phyloP scores from a whole-genome alignment of 805 yeast species.

The Nematodospora valgi region DNA sequence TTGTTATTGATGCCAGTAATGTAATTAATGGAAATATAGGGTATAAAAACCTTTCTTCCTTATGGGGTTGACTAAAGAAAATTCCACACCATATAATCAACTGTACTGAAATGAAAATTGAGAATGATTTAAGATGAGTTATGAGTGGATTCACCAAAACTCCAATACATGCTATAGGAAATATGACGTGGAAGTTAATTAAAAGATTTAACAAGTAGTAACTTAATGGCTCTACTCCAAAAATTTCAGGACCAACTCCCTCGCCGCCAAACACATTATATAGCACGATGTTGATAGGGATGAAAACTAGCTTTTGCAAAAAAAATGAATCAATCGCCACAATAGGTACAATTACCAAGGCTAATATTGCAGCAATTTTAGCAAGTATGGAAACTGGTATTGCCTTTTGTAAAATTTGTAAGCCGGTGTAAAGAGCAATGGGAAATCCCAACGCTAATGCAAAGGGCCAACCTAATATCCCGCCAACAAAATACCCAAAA shows the following conservation, averaged over 20 bases:
- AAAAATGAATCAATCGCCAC: constrained; percentile 54
- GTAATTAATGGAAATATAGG: constrained; percentile 75
- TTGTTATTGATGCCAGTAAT: constrained; percentile 56
- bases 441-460: constrained; percentile 64
- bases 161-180: constrained; percentile 41
- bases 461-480: constrained; percentile 91
- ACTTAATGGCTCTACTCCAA: constrained; percentile 77
- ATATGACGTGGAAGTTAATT: constrained; percentile 67
- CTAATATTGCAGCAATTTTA: constrained; percentile 8
- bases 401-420: constrained; percentile 4
- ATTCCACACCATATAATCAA: constrained; percentile 62
- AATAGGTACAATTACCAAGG: constrained; percentile 20
- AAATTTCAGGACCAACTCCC: constrained; percentile 82
- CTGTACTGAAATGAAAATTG: constrained; percentile 37
- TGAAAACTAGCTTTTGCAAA: constrained; percentile 59
- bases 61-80: constrained; percentile 78
- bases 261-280: constrained; percentile 75
- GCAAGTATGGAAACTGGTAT: not conserved
- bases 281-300: constrained; percentile 76
- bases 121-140: constrained; percentile 10
- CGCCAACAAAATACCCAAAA: constrained; percentile 57
- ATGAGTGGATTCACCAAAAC: constrained; percentile 22
- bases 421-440: constrained; percentile 37
- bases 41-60: constrained; percentile 88
- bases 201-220: constrained; percentile 69